Evolutionary conservation across 1,284 basidiomycete species (phyloP).

Genomic region (Sutorius eximius): DNA sequence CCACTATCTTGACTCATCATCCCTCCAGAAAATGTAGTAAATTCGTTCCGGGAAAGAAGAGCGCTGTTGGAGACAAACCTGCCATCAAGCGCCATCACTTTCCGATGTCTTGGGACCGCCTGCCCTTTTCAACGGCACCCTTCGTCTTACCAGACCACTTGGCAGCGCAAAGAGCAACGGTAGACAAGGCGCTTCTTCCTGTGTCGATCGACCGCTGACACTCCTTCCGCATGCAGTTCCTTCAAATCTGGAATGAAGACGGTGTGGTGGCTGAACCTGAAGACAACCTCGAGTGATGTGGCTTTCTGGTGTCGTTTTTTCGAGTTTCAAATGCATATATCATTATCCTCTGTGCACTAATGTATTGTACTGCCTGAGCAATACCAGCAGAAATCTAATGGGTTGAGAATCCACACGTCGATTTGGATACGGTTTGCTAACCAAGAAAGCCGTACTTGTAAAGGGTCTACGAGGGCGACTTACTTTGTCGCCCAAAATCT

Average conservation of each 20-base stretch:
- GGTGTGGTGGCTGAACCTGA: conserved; percentile 72
- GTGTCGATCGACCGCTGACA: neutral
- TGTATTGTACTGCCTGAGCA: conserved; percentile 27
- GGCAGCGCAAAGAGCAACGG: conserved; percentile 55
- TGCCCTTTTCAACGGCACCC: conserved; percentile 62
- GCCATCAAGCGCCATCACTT: conserved; percentile 61
- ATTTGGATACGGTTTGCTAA: neutral
- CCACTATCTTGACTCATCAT: neutral
- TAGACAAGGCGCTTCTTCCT: conserved; percentile 36
- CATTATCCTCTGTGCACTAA: conserved; percentile 30
- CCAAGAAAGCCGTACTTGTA: neutral
- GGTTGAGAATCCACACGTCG: neutral
- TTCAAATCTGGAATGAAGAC: conserved; percentile 80
- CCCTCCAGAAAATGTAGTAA: conserved; percentile 79
- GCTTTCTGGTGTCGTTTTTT: neutral
- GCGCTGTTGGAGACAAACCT: conserved; percentile 79
- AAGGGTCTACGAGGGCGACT: neutral
- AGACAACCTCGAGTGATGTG: conserved; percentile 40
- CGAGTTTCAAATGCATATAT: conserved; percentile 19
- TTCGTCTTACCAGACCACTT: conserved; percentile 62
- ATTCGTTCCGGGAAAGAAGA: conserved; percentile 84
- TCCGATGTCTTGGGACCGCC: conserved; percentile 67
- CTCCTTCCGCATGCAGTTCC: conserved; percentile 49
- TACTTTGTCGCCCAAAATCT: too few species aligned
- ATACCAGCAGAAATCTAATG: conserved; percentile 16